These are phyloP conservation scores for Phytophthora megakarya DNA, from an alignment of 352 stramenopile genomes.

Conservation along the genomic window DNA sequence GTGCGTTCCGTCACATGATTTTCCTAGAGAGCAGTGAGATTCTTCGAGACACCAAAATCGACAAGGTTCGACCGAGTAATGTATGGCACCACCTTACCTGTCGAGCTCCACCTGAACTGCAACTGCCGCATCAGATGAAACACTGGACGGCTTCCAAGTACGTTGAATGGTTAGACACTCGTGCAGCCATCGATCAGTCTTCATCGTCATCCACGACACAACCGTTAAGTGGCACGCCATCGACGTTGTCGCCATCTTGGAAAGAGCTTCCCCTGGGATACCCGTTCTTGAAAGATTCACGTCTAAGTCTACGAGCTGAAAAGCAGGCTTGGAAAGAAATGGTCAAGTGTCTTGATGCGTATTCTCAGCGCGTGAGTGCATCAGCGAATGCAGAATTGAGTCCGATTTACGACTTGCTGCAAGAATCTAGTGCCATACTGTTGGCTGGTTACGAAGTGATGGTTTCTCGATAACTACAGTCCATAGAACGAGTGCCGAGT, in stretches of 20 bases:
- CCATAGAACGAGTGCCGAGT: slow-evolving; percentile 20
- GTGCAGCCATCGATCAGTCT: slow-evolving; percentile 35
- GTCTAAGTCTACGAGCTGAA: slow-evolving; percentile 57
- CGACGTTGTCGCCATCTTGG: slow-evolving; percentile 28
- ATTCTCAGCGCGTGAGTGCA: slow-evolving; percentile 75
- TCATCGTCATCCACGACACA: slow-evolving; percentile 28
- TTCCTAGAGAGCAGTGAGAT: slow-evolving; percentile 73
- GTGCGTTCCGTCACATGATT: slow-evolving; percentile 83
- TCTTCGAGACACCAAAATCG: slow-evolving; percentile 69
- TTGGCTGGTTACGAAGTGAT: slow-evolving; percentile 81
- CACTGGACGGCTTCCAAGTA: slow-evolving; percentile 76
- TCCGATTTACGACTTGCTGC: slow-evolving; percentile 74
- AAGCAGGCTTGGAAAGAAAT: slow-evolving; percentile 86
- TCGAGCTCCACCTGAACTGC: slow-evolving; percentile 66
- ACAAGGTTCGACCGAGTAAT: slow-evolving; percentile 85
- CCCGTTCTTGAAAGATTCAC: slow-evolving; percentile 63
- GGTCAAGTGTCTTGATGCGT: slow-evolving; percentile 73
- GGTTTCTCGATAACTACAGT: slow-evolving; percentile 35
- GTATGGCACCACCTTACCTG: slow-evolving; percentile 87
- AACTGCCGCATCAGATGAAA: slow-evolving; percentile 80
- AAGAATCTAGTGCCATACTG: slow-evolving; percentile 77
- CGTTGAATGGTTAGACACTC: slow-evolving; percentile 79
- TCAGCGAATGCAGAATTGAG: slow-evolving; percentile 47
- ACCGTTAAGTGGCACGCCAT: slow-evolving; percentile 28
- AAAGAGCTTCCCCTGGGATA: slow-evolving; percentile 66